Evolutionary conservation across 352 stramenopile species (phyloP).

Genomic region (Phytopythium boreale): DNA sequence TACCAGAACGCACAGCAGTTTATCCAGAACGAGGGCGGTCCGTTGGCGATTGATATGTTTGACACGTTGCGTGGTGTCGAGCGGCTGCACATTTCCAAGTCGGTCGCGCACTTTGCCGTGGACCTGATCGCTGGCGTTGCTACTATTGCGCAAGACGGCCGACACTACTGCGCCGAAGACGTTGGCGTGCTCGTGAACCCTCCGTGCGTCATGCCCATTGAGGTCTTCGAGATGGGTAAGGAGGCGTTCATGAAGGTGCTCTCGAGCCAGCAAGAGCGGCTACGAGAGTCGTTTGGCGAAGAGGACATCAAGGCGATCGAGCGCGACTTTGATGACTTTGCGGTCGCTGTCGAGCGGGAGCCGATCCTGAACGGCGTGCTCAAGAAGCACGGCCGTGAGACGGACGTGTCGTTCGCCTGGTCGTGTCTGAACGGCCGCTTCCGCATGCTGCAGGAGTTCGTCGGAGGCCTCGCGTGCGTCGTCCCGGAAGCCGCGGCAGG

Average conservation of each 20-base stretch:
- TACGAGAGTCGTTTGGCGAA: constrained; percentile 39
- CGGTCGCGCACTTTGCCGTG: constrained; percentile 43
- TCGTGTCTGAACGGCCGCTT: constrained; percentile 52
- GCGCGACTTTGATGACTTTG: constrained; percentile 49
- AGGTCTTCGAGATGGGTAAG: constrained; percentile 53
- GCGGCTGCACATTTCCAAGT: constrained; percentile 42
- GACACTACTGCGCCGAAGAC: constrained; percentile 42
- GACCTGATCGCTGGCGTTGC: constrained; percentile 39
- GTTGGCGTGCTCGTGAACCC: constrained; percentile 36
- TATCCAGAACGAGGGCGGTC: constrained; percentile 55
- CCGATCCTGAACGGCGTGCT: constrained; percentile 47
- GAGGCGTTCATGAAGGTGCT: constrained; percentile 47
- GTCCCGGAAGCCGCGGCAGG: constrained; percentile 31
- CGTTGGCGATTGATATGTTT: constrained; percentile 54
- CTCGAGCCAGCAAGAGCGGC: constrained; percentile 27
- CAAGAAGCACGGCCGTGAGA: constrained; percentile 56
- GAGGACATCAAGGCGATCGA: constrained; percentile 43
- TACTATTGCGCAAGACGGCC: constrained; percentile 41
- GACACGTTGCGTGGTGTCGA: constrained; percentile 45
- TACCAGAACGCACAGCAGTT: constrained; percentile 58
- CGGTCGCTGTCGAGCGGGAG: constrained; percentile 38
- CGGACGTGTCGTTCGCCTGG: constrained; percentile 61
- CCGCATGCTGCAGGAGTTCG: constrained; percentile 51
- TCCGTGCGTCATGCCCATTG: constrained; percentile 40
- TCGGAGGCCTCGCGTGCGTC: constrained; percentile 42